These are phyloP conservation scores for Escovopsis sp. DNA, from an alignment of 2,329 filamentous ascomycete genomes.

Conservation along the genomic window DNA sequence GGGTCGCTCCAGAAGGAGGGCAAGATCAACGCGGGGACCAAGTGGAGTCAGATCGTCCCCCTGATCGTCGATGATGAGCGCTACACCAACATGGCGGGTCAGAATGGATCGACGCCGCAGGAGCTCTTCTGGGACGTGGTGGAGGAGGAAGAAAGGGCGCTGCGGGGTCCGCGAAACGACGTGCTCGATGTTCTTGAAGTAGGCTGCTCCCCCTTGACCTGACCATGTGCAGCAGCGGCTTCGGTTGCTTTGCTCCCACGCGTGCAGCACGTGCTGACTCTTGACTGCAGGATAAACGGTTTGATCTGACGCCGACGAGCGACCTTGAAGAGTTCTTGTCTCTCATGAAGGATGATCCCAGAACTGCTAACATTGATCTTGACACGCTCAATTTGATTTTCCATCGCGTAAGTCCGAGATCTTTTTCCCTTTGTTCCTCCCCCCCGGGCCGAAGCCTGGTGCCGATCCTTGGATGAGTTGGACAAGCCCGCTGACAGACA, in stretches of 20 bases:
- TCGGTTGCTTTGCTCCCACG: not conserved
- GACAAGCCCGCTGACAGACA: constrained; percentile 2
- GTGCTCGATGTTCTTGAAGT: constrained; percentile 82
- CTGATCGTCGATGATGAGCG: constrained; percentile 66
- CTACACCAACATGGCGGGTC: constrained; percentile 70
- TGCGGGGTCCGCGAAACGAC: constrained; percentile 67
- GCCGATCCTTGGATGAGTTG: not conserved
- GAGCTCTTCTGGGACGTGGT: constrained; percentile 94
- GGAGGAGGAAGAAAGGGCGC: constrained; percentile 81
- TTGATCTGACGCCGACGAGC: constrained; percentile 76
- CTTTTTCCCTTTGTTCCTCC: not conserved
- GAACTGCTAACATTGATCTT: constrained; percentile 73
- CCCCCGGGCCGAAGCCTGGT: not conserved
- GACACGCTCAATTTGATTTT: constrained; percentile 72
- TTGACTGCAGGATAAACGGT: constrained; percentile 61
- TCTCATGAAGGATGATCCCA: constrained; percentile 70
- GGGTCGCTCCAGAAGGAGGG: constrained; percentile 57
- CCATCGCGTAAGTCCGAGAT: constrained; percentile 43
- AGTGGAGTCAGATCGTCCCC: constrained; percentile 72
- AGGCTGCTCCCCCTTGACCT: constrained; percentile 9
- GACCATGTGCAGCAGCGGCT: not conserved
- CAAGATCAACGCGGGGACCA: constrained; percentile 76
- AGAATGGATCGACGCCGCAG: constrained; percentile 68
- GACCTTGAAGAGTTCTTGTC: constrained; percentile 76
- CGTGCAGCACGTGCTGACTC: constrained; percentile 5